These are phyloP conservation scores for Akebia trifoliata DNA, from an alignment of 164 flowering plant species.

Conservation along the genomic window DNA sequence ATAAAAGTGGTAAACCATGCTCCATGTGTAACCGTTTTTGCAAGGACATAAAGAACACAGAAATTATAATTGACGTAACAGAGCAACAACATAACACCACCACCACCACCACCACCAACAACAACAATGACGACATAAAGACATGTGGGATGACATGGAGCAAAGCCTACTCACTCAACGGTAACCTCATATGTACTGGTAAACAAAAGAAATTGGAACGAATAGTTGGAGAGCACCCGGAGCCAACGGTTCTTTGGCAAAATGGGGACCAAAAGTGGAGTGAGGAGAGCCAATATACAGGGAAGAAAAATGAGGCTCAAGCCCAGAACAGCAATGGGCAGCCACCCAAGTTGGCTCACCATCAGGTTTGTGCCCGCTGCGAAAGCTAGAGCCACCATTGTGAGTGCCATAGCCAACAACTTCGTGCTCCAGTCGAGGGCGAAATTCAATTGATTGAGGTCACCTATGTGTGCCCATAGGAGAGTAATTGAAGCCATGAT, in stretches of 20 bases:
- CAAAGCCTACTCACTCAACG: no score
- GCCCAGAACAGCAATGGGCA: neutral
- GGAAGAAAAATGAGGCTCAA: slow-evolving; percentile 1
- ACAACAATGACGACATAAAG: no score
- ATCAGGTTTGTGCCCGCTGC: slow-evolving; percentile 5
- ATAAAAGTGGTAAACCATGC: no score
- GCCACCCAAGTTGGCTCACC: slow-evolving; percentile 8
- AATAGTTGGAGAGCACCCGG: no score
- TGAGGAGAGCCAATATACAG: neutral
- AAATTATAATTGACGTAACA: no score
- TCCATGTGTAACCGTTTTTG: no score
- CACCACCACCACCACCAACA: no score
- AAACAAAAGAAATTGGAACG: no score
- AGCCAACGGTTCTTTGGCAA: neutral
- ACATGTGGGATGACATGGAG: no score
- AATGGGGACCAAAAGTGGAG: slow-evolving; percentile 6
- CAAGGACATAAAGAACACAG: no score
- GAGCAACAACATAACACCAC: no score
- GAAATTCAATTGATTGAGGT: neutral
- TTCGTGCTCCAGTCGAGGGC: neutral
- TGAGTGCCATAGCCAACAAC: slow-evolving; percentile 9
- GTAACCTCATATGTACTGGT: no score
- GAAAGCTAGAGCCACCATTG: slow-evolving; percentile 17
- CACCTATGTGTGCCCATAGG: slow-evolving; percentile 16
- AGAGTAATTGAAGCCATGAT: neutral